These are phyloP conservation scores for Amanita rimosa DNA, from an alignment of 768 basidiomycete genomes.

Conservation along the genomic window DNA sequence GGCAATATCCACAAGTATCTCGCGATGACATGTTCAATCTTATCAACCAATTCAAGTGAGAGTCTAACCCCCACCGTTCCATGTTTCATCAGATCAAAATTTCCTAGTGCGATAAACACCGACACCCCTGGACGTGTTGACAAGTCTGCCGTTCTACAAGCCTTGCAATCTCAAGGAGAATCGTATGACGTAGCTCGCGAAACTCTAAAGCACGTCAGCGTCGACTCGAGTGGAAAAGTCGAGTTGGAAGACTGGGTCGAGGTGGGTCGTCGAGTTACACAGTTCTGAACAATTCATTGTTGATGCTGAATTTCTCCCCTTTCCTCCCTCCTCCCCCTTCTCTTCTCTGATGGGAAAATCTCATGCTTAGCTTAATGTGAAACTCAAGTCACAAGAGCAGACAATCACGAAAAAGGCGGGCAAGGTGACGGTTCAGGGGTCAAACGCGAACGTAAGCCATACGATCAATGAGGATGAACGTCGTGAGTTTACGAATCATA, in stretches of 20 bases:
- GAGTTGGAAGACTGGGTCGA: conserved; percentile 99
- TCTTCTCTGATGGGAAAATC: too few relatives aligned
- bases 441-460: conserved; percentile 91
- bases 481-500: conserved; percentile 95
- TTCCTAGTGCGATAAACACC: conserved; percentile 53
- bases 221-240: conserved; percentile 92
- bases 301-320: too few relatives aligned
- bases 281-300: conserved; percentile 9
- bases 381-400: conserved; percentile 47
- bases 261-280: conserved; percentile 30
- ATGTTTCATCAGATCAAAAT: not conserved
- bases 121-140: conserved; percentile 77
- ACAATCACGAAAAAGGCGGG: conserved; percentile 59
- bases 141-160: conserved; percentile 71
- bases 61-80: not conserved
- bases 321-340: too few relatives aligned
- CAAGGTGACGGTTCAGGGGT: conserved; percentile 90
- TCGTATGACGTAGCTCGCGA: conserved; percentile 86
- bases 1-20: conserved; percentile 85
- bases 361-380: conserved; percentile 82
- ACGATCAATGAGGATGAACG: conserved; percentile 97
- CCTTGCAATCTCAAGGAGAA: conserved; percentile 70
- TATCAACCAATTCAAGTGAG: conserved; percentile 93
- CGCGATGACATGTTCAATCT: conserved; percentile 93
- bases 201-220: conserved; percentile 86